A percentile compares a stretch with the other conserved stretches of the same genome.
phyloP scores from a whole-genome alignment of 148 eudicot species.

The Rhododendron molle region DNA sequence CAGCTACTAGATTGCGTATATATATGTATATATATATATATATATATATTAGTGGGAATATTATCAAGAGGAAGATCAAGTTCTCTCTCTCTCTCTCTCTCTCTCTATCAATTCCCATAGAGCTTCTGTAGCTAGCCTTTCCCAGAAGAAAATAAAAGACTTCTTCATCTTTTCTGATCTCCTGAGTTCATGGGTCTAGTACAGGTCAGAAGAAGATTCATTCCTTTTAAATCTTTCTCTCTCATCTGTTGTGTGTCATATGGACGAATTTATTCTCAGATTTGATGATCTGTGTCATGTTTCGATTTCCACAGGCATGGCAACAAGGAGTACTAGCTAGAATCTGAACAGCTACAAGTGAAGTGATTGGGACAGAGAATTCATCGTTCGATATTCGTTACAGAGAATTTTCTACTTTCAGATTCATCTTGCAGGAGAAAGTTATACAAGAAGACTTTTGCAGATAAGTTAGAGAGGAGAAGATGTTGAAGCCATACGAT shows the following conservation, averaged over 20 bases:
- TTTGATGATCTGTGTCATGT: neutral
- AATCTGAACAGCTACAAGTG: neutral
- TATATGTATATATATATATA: neutral
- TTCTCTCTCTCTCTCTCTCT: neutral
- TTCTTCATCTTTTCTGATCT: neutral
- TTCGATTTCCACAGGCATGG: constrained; percentile 8
- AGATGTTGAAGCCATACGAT: constrained; percentile 38
- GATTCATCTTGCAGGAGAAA: neutral
- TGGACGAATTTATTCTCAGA: neutral
- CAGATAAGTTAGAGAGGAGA: constrained; percentile 44
- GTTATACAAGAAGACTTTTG: neutral
- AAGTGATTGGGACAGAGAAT: neutral
- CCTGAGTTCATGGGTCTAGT: neutral
- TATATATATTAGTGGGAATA: neutral
- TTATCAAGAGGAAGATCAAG: neutral
- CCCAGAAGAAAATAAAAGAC: neutral
- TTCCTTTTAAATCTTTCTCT: neutral
- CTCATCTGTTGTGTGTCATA: neutral
- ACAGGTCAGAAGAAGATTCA: constrained; percentile 12
- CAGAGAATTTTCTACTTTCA: neutral
- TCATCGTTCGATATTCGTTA: neutral
- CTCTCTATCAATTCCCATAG: neutral
- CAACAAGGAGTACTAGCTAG: neutral
- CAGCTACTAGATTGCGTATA: neutral
- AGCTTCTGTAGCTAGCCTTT: neutral